A percentile compares a stretch with the other conserved stretches of the same genome.
phyloP scores from a whole-genome alignment of 164 flowering plant species.

The Macadamia integrifolia region DNA sequence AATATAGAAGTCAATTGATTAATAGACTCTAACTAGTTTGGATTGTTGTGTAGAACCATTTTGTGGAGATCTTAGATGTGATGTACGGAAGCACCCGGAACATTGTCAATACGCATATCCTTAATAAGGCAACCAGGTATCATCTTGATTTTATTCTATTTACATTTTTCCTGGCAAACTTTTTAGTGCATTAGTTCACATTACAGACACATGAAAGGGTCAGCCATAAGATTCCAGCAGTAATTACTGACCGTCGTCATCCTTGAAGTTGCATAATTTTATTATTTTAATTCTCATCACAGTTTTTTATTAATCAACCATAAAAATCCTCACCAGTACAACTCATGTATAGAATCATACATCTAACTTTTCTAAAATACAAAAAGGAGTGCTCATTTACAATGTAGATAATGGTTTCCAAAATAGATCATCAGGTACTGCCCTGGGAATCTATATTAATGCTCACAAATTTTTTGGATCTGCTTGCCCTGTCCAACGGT shows the following conservation, averaged over 20 bases:
- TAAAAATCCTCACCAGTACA: too few relatives aligned
- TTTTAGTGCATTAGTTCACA: neutral
- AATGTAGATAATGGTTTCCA: too few relatives aligned
- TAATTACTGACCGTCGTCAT: neutral
- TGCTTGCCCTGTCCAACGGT: too few relatives aligned
- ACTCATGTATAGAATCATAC: too few relatives aligned
- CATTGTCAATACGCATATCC: conserved; percentile 54
- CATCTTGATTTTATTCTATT: neutral
- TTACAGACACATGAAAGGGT: neutral
- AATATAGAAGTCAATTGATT: neutral
- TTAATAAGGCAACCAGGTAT: conserved; percentile 64
- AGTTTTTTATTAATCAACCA: too few relatives aligned
- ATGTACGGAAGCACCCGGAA: conserved; percentile 60
- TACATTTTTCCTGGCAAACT: neutral
- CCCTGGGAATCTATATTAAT: too few relatives aligned
- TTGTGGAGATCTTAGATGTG: conserved; percentile 61
- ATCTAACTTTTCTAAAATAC: too few relatives aligned
- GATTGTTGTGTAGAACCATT: conserved; percentile 51
- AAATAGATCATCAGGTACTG: too few relatives aligned
- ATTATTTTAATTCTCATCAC: too few relatives aligned
- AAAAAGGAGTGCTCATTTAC: too few relatives aligned
- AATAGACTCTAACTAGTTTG: neutral
- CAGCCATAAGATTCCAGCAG: neutral
- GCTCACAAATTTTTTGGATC: too few relatives aligned
- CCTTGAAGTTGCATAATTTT: neutral